These are phyloP conservation scores for Eleusine indica DNA, from an alignment of 176 grass and related monocot genomes.

Conservation along the genomic window DNA sequence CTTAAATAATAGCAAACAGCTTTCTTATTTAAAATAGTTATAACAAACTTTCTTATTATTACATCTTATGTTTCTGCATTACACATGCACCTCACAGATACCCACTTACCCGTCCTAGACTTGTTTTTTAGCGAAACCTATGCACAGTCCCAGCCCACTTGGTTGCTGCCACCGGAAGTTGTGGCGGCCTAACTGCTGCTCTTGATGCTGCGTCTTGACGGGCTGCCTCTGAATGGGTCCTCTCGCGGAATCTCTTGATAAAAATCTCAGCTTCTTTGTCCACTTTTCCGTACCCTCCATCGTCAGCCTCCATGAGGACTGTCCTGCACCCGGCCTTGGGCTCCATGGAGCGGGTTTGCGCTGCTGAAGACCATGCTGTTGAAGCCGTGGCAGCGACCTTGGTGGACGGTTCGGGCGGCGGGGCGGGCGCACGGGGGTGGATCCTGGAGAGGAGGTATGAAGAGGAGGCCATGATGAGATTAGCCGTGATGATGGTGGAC, in stretches of 20 bases:
- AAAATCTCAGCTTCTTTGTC: background rate
- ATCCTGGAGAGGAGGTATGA: constrained; percentile 34
- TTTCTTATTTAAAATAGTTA: no score
- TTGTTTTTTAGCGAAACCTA: background rate
- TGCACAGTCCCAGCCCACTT: background rate
- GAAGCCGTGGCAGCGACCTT: background rate
- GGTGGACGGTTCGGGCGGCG: background rate
- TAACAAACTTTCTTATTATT: no score
- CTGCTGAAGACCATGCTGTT: background rate
- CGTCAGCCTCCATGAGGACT: background rate
- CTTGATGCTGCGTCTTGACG: background rate
- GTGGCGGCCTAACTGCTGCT: background rate
- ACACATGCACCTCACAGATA: no score
- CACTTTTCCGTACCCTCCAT: background rate
- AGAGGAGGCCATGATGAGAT: constrained; percentile 42
- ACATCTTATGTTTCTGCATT: no score
- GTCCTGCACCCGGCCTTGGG: constrained; percentile 10
- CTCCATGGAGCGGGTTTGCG: background rate
- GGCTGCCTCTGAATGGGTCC: background rate
- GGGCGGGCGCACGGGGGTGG: background rate
- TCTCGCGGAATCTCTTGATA: constrained; percentile 29
- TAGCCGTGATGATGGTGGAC: constrained; percentile 43
- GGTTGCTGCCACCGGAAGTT: no score
- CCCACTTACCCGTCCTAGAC: no score
- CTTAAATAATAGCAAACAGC: no score